Percentiles rank a stretch among this genome's conserved stretches.
These are phyloP conservation scores for Didymella pinodella DNA, from an alignment of 2,329 filamentous ascomycete genomes.

Conservation along the genomic window DNA sequence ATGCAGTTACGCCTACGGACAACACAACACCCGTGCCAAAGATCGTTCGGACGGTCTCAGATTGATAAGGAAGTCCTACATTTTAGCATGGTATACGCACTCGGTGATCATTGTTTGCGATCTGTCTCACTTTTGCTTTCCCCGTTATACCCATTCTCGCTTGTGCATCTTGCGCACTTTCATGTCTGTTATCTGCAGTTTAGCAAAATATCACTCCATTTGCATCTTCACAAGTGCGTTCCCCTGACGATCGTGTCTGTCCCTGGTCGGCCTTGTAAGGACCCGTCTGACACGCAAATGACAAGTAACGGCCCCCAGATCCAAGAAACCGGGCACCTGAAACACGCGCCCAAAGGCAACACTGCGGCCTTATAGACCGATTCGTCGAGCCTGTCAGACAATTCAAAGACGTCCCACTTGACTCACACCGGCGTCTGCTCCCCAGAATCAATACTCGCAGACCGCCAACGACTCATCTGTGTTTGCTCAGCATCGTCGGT, in stretches of 20 bases:
- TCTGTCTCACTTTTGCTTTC: slow-evolving; percentile 6
- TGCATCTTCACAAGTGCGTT: not conserved
- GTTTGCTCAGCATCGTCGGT: not conserved
- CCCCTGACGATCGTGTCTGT: not conserved
- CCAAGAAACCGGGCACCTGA: slow-evolving; percentile 1
- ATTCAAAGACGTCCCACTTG: not conserved
- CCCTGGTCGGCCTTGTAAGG: slow-evolving; percentile 2
- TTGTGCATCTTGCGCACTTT: not conserved
- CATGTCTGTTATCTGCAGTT: not conserved
- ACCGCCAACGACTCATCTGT: not conserved
- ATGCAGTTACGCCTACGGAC: slow-evolving; percentile 37
- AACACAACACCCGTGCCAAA: slow-evolving; percentile 36
- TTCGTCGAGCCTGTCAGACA: not conserved
- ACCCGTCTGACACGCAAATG: slow-evolving; percentile 12
- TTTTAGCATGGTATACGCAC: too few relatives aligned
- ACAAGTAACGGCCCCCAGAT: not conserved
- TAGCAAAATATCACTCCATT: not conserved
- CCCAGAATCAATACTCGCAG: not conserved
- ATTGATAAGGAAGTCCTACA: slow-evolving; percentile 10
- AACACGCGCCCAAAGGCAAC: slow-evolving; percentile 1
- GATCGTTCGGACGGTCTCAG: slow-evolving; percentile 42
- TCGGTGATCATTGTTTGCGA: not conserved
- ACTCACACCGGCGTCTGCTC: too few relatives aligned
- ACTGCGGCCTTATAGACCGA: not conserved
- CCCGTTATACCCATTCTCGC: slow-evolving; percentile 16